Evolutionary conservation across 192 early-diverging fungal species (phyloP), one percentile per base, ranked within the genome.

Genomic region (Paraglomus brasilianum): DNA sequence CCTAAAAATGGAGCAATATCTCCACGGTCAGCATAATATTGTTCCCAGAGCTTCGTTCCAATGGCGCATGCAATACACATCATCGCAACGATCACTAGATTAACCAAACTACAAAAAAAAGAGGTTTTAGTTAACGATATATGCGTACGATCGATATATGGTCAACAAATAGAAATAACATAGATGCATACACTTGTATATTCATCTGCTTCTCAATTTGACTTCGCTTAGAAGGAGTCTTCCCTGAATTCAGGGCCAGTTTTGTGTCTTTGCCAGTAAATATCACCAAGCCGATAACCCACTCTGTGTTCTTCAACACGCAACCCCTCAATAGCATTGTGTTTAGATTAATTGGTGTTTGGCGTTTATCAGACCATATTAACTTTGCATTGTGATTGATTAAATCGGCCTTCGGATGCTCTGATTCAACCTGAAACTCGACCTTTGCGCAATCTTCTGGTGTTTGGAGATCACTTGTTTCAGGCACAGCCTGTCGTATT

Each of bases 261-360:
- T 92, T 92, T 13, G 89, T 91, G 43, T 93, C 91, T 59, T 76
- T 64, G 13, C 91, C 91, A 39, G 89, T 92, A 79, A 85, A 92
- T 22, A 89, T 58, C 1, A 86, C 88, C 17, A 89, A 58, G 0
- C 87, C 91, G 50, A 92, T 89, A 0, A 88, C 76, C 88, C 88
- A 93, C 36, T 80, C 79, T 4, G 91, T 93, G 77, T 93, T 92
- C 42, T 88, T 69, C 11, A 93, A 70, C 1, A 90, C 73, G 65
- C 88, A 90, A 13, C 91, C 91, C 19, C 91, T 79, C 11, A 93
- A 74, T 5, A 93, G 77, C 19, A 92, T 76, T 62, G 85, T 87
- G 30, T 86, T 85, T 42, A 91, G 72, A 30, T 87, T 82, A 39
- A 89, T 76, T 14, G 88, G 81, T 17, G 79, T 75, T 21, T 65